Base-by-base conservation (phyloP, 768 basidiomycete species). In the Dacryopinax primogenitus region DNA sequence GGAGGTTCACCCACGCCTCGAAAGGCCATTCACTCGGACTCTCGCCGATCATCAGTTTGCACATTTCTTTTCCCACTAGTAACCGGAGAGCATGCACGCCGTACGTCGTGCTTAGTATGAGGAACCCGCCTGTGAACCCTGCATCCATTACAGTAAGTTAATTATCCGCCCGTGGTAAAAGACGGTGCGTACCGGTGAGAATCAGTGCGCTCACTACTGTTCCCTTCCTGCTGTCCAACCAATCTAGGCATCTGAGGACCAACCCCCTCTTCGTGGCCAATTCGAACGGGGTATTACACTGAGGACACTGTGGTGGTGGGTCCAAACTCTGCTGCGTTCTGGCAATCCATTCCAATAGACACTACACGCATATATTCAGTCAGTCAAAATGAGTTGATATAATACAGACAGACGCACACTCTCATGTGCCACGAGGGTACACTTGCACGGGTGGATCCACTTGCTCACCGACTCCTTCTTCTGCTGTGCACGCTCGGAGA, bases 361-460 rank as follows among this genome's bases (percentile, higher is more conserved):
- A 91, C 0, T 82, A 76, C 18, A 11, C 51, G 4, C 26, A 15
- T 28, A 30, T 11, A 11, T n/a, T 28, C 26, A 32, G 30, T 30
- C 51, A 58, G 51, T 9, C 23, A 15, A 3, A 4, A 58, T 15
- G 23, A 58, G 3, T 13, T 6, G 11, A 30, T n/a, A n/a, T n/a
- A 58, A 18, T 3, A 18, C 26, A 30, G 26, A 58, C 32, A 18
- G 15, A 58, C 51, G 51, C 23, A 58, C 51, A 58, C 51, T 58
- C 72, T 90, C 87, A 73, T 90, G 89, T 1, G 89, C 89, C 39
- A 91, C 77, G 37, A 91, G 80, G 0, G 89, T 89, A 71, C 89
- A 91, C 58, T 76, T 83, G 73, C 89, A 91, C 1, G 89, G 89
- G 69, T 91, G 89, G 0, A 84, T 84, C 88, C 89, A 91, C 64